Percentiles rank a stretch among this genome's conserved stretches.
Evolutionary conservation across 1,139 yeast species (phyloP).

Genomic region (Geotrichum reessii): DNA sequence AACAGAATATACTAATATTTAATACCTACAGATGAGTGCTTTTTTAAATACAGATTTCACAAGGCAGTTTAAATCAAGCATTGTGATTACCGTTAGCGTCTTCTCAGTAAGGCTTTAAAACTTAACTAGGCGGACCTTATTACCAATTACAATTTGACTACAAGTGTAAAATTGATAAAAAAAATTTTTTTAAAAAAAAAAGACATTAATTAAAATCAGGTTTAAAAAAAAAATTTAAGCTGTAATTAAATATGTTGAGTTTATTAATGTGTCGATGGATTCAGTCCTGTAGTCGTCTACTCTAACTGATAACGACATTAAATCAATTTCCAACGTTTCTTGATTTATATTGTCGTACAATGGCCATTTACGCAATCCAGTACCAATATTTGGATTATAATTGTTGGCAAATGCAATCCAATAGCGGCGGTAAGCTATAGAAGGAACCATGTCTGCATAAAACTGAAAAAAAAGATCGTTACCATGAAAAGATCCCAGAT

Average conservation of each 20-base stretch:
- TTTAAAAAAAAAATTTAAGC: too few relatives aligned
- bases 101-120: background rate
- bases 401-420: conserved; percentile 24
- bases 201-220: background rate
- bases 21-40: background rate
- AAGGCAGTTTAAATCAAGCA: background rate
- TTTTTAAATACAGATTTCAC: background rate
- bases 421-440: conserved; percentile 20
- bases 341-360: conserved; percentile 29
- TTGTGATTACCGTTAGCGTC: background rate
- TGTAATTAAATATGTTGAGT: background rate
- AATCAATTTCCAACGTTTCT: conserved; percentile 9
- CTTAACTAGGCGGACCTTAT: background rate
- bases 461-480: conserved; percentile 17
- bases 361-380: conserved; percentile 18
- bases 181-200: background rate
- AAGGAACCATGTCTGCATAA: conserved; percentile 5
- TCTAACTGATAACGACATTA: background rate
- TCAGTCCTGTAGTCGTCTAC: conserved; percentile 4
- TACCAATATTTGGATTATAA: conserved; percentile 21
- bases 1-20: background rate
- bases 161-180: background rate
- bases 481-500: conserved; percentile 21
- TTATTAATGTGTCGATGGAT: background rate
- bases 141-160: background rate